Evolutionary conservation across 495 filamentous ascomycete genomes (phyloP), one percentile per base, ranked within the genome.

Genomic region (Penicillium soppii): DNA sequence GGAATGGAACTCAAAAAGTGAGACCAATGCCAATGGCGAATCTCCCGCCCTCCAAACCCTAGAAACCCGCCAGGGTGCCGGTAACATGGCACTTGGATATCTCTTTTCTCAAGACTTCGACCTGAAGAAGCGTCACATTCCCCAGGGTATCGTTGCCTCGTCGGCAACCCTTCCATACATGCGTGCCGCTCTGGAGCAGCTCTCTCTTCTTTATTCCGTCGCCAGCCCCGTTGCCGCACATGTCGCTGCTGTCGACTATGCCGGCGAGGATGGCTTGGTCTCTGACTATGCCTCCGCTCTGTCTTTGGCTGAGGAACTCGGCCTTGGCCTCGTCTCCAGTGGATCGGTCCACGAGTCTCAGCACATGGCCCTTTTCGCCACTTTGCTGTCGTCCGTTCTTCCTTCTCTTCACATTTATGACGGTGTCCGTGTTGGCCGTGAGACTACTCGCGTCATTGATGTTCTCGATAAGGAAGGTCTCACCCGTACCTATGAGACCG

Each of bases 51-150:
- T 97, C 38, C 77, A 89, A 50, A 70, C 88, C 4, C 82, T 97
- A 70, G 87, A 98, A 72, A 94, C 89, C 39, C 81, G 95, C 36
- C 80, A 88, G 46, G 94, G 94, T 56, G 94, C 95, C 37, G 94
- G 90, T 37, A 86, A 88, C 61, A 88, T 97, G 66, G 90, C 95
- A 26, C 79, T 98, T 40, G 94, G 94, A 52, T 98, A 98, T 70
- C 87, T 97, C 61, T 98, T 97, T 76, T 96, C 91, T 27, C 88
- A 88, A 63, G 94, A 98, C 68, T 96, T 92, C 57, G 90, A 95
- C 63, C 67, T 94, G 53, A 85, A 82, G 79, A 97, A 95, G 78
- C 85, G 90, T 56, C 83, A 94, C 68, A 79, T 96, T 27, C 92
- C 94, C 4, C 94, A 97, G 76, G 83, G 88, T 2, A 83, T 98